These are phyloP conservation scores for Blastobotrys peoriensis DNA, from an alignment of 805 yeast genomes.

Conservation along the genomic window DNA sequence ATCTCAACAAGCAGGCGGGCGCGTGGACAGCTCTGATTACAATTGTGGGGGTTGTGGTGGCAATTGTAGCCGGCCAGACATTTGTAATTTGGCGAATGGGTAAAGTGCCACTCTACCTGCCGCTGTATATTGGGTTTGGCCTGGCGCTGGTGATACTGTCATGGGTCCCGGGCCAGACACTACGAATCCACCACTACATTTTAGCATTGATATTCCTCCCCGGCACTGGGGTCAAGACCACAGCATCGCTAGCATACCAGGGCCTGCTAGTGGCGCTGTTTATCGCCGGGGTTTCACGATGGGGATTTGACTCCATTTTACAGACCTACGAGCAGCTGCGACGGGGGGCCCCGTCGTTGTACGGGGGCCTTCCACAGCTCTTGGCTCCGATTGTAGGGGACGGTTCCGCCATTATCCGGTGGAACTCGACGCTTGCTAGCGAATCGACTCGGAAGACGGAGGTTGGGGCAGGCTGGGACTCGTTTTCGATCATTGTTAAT, in stretches of 20 bases:
- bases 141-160: slow-evolving; percentile 35
- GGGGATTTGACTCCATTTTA: slow-evolving; percentile 90
- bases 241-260: slow-evolving; percentile 54
- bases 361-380: slow-evolving; percentile 26
- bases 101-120: slow-evolving; percentile 49
- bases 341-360: slow-evolving; percentile 58
- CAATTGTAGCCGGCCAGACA: slow-evolving; percentile 67
- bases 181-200: slow-evolving; percentile 76
- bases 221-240: slow-evolving; percentile 60
- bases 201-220: slow-evolving; percentile 73
- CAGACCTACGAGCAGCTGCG: slow-evolving; percentile 64
- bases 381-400: slow-evolving; percentile 13
- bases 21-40: slow-evolving; percentile 57
- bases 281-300: slow-evolving; percentile 77
- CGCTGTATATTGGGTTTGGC: slow-evolving; percentile 37
- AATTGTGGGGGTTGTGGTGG: slow-evolving; percentile 42
- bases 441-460: too few species aligned
- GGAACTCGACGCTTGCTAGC: neutral
- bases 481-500: slow-evolving; percentile 63
- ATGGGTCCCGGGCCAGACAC: slow-evolving; percentile 57
- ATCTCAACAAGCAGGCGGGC: slow-evolving; percentile 70
- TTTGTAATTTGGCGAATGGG: slow-evolving; percentile 68
- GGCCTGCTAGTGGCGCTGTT: slow-evolving; percentile 79
- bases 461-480: slow-evolving; percentile 31
- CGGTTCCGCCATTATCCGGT: slow-evolving; percentile 17